A percentile compares a stretch with the other conserved stretches of the same genome.
Conservation (phyloP, 2,329 filamentous ascomycete genomes). For the Aspergillus aculeatus region DNA sequence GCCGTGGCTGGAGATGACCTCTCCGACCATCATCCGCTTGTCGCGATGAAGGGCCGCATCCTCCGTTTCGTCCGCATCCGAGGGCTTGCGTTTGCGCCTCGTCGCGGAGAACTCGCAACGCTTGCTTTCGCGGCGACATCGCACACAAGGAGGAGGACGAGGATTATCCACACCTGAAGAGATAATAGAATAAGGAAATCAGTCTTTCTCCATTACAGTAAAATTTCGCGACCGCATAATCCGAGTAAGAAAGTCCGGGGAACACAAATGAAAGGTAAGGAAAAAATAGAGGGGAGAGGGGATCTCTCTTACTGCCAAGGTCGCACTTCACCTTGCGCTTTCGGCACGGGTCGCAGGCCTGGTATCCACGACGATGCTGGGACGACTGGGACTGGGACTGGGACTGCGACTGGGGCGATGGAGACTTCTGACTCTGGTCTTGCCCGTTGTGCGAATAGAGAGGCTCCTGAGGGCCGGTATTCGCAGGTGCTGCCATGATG, state of each 20-base stretch:
- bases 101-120: slow-evolving; percentile 97
- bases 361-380: slow-evolving; percentile 49
- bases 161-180: slow-evolving; percentile 75
- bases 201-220: no score
- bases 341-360: slow-evolving; percentile 50
- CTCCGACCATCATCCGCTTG: slow-evolving; percentile 54
- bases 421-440: slow-evolving; percentile 31
- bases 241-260: not conserved
- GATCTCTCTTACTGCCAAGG: slow-evolving; percentile 42
- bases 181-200: slow-evolving; percentile 13
- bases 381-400: slow-evolving; percentile 23
- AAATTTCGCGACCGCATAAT: no score
- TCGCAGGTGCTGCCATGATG: slow-evolving; percentile 23
- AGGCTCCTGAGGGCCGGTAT: slow-evolving; percentile 16
- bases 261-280: slow-evolving; percentile 3
- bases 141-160: slow-evolving; percentile 86
- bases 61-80: slow-evolving; percentile 44
- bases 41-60: slow-evolving; percentile 44
- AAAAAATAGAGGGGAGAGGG: slow-evolving; percentile 8
- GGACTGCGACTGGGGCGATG: not conserved
- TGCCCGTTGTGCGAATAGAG: slow-evolving; percentile 19
- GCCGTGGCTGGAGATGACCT: slow-evolving; percentile 35
- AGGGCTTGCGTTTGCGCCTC: slow-evolving; percentile 81
- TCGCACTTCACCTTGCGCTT: slow-evolving; percentile 52
- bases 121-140: slow-evolving; percentile 92